Evolutionary conservation across 2,329 filamentous ascomycete genomes (phyloP), one percentile per base, ranked within the genome.

Genomic region (Moelleriella libera): DNA sequence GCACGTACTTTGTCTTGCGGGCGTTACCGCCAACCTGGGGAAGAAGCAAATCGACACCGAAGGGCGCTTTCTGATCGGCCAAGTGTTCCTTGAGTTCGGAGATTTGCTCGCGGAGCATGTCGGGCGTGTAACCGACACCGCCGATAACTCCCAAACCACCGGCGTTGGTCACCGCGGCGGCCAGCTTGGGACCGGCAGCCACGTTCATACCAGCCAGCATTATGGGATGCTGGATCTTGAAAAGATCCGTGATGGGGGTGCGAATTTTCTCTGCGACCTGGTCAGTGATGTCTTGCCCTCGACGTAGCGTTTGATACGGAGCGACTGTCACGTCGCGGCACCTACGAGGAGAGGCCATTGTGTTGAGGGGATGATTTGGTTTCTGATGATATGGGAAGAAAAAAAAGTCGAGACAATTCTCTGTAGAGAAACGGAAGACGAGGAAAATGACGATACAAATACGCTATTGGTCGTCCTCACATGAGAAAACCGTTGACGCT

Each of bases 161-260:
- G 46, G 92, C 92, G 68, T 98, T 96, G 57, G 90, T 94, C 58
- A 98, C 92, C 41, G 92, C 92, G 34, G 92, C 92, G 47, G 92
- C 92, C 61, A 98, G 82, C 76, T 88, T 94, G 48, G 92, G 92
- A 45, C 92, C 92, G 50, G 92, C 92, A 49, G 92, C 92, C 53
- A 97, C 92, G 76, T 98, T 97, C 92, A 98, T 98, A 66, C 92
- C 92, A 58, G 92, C 92, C 52, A 98, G 82, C 61, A 98, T 74
- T 63, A 98, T 75, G 50, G 92, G 92, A 71, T 98, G 92, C 67
- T 94, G 87, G 78, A 98, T 97, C 75, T 88, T 86, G 70, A 98
- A 85, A 54, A 97, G 85, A 78, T 97, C 90, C 58, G 92, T 98
- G 60, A 89, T 75, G 56, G 86, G 82, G 47, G 92, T 98, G 62